phyloP scores from a whole-genome alignment of 306 rosid genomes.

The Dalbergia oliveri region DNA sequence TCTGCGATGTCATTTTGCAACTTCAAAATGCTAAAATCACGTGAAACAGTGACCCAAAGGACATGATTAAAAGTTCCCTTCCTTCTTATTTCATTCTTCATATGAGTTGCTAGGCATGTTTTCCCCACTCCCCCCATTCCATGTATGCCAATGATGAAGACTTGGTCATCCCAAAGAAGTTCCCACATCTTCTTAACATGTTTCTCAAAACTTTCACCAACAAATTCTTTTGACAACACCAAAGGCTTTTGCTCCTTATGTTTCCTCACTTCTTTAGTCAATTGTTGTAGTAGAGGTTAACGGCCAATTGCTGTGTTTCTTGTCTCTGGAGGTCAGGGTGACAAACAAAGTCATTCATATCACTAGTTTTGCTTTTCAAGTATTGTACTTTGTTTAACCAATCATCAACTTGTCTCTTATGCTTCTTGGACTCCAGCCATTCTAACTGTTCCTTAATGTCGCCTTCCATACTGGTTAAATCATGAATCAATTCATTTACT shows the following conservation, averaged over 20 bases:
- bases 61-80: slow-evolving; percentile 9
- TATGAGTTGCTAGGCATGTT: slow-evolving; percentile 35
- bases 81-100: slow-evolving; percentile 27
- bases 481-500: not conserved
- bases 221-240: slow-evolving; percentile 6
- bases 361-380: not conserved
- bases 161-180: not conserved
- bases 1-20: slow-evolving; percentile 42
- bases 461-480: not conserved
- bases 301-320: not conserved
- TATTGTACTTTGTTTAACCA: not conserved
- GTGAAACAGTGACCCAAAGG: slow-evolving; percentile 47
- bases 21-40: slow-evolving; percentile 8
- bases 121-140: too few species aligned
- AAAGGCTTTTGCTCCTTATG: not conserved
- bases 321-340: too few species aligned
- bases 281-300: too few species aligned
- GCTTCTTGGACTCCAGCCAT: slow-evolving; percentile 16
- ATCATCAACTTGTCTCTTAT: not conserved
- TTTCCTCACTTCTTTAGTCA: not conserved
- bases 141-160: slow-evolving; percentile 17
- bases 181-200: slow-evolving; percentile 1
- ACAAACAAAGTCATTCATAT: too few species aligned
- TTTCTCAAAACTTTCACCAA: not conserved
- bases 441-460: not conserved